Evolutionary conservation across 805 yeast genomes (phyloP).

Genomic region (Yarrowia sp.): DNA sequence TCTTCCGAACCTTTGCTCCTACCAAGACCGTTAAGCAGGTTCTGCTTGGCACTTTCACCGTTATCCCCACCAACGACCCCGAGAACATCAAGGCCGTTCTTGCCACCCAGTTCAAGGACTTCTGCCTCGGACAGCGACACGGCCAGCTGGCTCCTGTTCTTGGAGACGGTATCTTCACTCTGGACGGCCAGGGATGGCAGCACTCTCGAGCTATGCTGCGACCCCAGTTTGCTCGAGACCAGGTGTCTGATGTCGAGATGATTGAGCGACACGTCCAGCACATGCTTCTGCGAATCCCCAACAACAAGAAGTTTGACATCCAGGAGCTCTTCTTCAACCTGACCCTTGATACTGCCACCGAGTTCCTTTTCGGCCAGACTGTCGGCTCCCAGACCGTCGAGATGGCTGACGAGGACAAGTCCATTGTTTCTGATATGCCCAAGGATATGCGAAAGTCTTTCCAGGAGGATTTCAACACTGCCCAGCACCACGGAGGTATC

Average conservation of each 20-base stretch:
- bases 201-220: constrained; percentile 40
- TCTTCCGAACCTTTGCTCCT: not conserved
- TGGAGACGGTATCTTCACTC: constrained; percentile 41
- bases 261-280: constrained; percentile 34
- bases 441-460: constrained; percentile 29
- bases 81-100: constrained; percentile 38
- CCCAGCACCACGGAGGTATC: constrained; percentile 28
- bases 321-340: constrained; percentile 35
- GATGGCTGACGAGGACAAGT: constrained; percentile 26
- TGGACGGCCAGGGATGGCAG: constrained; percentile 39
- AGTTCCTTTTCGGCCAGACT: constrained; percentile 38
- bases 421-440: constrained; percentile 24
- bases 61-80: constrained; percentile 34
- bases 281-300: constrained; percentile 24
- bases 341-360: constrained; percentile 40
- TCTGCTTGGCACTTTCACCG: not conserved
- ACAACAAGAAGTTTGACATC: constrained; percentile 31
- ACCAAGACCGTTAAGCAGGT: constrained; percentile 24
- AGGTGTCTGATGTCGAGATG: constrained; percentile 34
- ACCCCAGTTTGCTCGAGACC: constrained; percentile 39
- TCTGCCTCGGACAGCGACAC: constrained; percentile 35
- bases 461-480: constrained; percentile 30
- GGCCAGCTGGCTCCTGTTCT: constrained; percentile 34
- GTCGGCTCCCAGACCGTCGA: constrained; percentile 31
- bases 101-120: constrained; percentile 37